Percentiles rank a stretch among this genome's conserved stretches.
phyloP scores from a whole-genome alignment of 1,284 basidiomycete genomes.

The Athelia psychrophila region DNA sequence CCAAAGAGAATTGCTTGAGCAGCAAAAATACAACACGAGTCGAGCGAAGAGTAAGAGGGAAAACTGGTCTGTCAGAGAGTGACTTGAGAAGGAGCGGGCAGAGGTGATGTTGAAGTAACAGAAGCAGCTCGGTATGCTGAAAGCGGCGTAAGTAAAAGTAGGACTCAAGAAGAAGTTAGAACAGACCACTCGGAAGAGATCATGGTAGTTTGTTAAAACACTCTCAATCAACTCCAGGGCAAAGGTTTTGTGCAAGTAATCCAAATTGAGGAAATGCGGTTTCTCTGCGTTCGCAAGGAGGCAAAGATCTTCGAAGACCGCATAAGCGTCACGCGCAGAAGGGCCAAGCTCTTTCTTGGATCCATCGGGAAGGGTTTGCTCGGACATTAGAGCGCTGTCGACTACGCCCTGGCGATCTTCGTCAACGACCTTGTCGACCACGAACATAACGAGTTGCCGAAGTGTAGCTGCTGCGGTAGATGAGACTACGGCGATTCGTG shows the following conservation, averaged over 20 bases:
- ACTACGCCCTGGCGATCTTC: constrained; percentile 53
- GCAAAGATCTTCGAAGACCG: constrained; percentile 89
- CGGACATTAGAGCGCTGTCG: constrained; percentile 26
- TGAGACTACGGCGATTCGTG: constrained; percentile 92
- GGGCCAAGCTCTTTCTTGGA: constrained; percentile 64
- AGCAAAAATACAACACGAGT: constrained; percentile 92
- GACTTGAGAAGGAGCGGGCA: constrained; percentile 88
- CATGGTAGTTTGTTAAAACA: constrained; percentile 92
- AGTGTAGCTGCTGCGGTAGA: constrained; percentile 97
- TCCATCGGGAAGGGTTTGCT: constrained; percentile 63
- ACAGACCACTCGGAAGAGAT: constrained; percentile 72
- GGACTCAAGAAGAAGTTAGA: not conserved
- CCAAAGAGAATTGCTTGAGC: constrained; percentile 86
- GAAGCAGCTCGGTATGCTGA: constrained; percentile 80
- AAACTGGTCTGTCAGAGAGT: constrained; percentile 78
- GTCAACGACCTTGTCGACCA: constrained; percentile 91
- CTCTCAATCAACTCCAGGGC: constrained; percentile 96
- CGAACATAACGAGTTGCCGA: constrained; percentile 95
- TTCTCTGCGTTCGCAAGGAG: constrained; percentile 82
- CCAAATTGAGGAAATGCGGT: constrained; percentile 80
- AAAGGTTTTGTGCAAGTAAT: constrained; percentile 90
- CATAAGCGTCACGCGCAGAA: constrained; percentile 84
- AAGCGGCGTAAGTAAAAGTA: constrained; percentile 3
- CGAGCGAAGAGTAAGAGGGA: constrained; percentile 87
- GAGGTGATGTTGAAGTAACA: constrained; percentile 84